phyloP scores from a whole-genome alignment of 345 rosid species.

The Eucalyptus polyanthemos region DNA sequence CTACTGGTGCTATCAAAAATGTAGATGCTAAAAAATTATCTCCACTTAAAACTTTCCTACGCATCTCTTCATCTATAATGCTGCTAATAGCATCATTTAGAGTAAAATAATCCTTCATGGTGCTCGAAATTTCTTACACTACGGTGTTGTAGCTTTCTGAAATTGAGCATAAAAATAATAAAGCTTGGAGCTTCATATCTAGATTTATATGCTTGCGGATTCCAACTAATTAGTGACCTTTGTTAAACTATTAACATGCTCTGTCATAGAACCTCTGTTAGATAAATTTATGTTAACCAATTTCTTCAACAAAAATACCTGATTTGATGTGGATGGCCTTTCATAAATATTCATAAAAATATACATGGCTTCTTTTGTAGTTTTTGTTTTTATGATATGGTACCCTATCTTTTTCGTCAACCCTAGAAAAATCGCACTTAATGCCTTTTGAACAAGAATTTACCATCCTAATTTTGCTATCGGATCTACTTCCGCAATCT shows the following conservation, averaged over 20 bases:
- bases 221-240: rapidly evolving
- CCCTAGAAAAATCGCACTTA: not conserved
- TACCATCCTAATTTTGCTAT: not conserved
- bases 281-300: not conserved
- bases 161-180: not conserved
- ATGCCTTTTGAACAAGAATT: not conserved
- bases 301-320: not conserved
- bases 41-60: not conserved
- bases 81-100: not conserved
- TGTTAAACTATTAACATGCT: not conserved
- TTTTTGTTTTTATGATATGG: not conserved
- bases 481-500: not conserved
- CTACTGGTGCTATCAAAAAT: rapidly evolving
- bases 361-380: not conserved
- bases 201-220: not conserved
- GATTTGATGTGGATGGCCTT: not conserved
- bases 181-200: not conserved
- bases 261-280: not conserved
- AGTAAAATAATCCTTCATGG: not conserved
- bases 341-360: not conserved
- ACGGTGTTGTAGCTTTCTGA: not conserved
- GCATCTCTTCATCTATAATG: not conserved
- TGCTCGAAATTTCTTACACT: too few species aligned
- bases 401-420: not conserved
- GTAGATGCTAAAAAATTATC: not conserved